These are phyloP conservation scores for Baorangia bicolor DNA, from an alignment of 768 basidiomycete genomes.

Conservation along the genomic window DNA sequence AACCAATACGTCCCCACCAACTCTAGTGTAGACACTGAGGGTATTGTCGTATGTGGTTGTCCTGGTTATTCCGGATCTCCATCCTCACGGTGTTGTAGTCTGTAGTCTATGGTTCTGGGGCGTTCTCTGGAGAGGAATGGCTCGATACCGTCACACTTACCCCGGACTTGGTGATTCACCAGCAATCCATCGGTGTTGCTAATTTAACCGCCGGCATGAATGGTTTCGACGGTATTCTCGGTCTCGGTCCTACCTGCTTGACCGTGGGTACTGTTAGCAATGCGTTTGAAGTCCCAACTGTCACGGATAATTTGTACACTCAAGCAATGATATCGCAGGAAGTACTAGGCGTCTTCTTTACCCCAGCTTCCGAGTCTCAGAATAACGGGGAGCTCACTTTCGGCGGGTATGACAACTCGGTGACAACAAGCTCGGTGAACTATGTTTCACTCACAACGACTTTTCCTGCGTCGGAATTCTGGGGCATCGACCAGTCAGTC, in stretches of 20 bases:
- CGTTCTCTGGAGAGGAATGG: constrained; percentile 13
- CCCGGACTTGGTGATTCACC: not conserved
- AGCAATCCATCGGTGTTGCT: constrained; percentile 40
- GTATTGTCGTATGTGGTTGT: constrained; percentile 18
- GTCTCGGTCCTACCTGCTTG: constrained; percentile 37
- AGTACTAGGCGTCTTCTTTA: constrained; percentile 35
- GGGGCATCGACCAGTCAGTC: constrained; percentile 36
- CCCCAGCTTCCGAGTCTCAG: constrained; percentile 21
- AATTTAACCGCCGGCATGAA: constrained; percentile 21
- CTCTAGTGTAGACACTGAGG: constrained; percentile 20
- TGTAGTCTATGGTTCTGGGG: not conserved
- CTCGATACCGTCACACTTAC: constrained; percentile 12
- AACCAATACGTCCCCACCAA: constrained; percentile 16
- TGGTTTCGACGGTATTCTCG: constrained; percentile 43
- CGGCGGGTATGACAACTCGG: constrained; percentile 23
- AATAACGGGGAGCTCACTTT: constrained; percentile 27
- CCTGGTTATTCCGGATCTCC: not conserved
- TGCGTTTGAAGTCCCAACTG: constrained; percentile 28
- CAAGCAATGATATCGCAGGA: constrained; percentile 28
- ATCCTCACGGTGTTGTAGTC: constrained; percentile 4
- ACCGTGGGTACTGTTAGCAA: constrained; percentile 27
- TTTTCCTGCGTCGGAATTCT: constrained; percentile 24
- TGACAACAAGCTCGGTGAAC: constrained; percentile 19
- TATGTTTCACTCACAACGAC: constrained; percentile 29
- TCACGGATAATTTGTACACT: constrained; percentile 35